These are phyloP conservation scores for Debaryomycetaceae sp. DNA, from an alignment of 1,139 yeast species.

Conservation along the genomic window DNA sequence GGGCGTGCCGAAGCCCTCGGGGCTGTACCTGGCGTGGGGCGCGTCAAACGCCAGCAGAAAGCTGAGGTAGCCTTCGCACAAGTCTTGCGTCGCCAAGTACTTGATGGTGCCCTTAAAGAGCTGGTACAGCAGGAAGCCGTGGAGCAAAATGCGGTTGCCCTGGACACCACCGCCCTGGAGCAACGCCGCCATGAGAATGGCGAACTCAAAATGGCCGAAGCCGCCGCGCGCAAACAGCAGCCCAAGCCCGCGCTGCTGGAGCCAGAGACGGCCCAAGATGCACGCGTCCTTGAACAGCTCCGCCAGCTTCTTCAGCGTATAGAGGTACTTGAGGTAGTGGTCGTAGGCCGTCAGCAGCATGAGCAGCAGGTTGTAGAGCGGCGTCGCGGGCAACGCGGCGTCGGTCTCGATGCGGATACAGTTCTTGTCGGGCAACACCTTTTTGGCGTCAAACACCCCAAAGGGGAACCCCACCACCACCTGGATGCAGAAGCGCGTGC, in stretches of 20 bases:
- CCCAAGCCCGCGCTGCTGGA: constrained; percentile 76
- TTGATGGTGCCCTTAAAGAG: constrained; percentile 82
- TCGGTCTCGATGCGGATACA: constrained; percentile 64
- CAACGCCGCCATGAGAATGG: constrained; percentile 73
- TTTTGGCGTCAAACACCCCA: constrained; percentile 67
- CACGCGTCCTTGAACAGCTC: constrained; percentile 90
- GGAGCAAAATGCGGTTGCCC: constrained; percentile 71
- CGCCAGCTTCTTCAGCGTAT: constrained; percentile 69
- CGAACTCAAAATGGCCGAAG: constrained; percentile 90
- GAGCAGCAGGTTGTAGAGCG: constrained; percentile 78
- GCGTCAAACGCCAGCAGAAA: constrained; percentile 55
- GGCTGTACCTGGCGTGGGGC: constrained; percentile 43
- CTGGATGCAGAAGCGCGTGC: constrained; percentile 69
- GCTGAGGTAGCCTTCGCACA: constrained; percentile 61
- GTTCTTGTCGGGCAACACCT: constrained; percentile 72
- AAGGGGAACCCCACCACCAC: constrained; percentile 70
- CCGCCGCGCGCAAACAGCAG: constrained; percentile 68
- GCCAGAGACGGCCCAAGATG: constrained; percentile 83
- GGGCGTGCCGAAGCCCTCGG: constrained; percentile 60
- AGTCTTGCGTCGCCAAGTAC: constrained; percentile 74
- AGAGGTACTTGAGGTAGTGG: constrained; percentile 68
- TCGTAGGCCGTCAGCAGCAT: constrained; percentile 65
- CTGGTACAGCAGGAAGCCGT: constrained; percentile 91
- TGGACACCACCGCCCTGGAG: constrained; percentile 79
- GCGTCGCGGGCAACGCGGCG: constrained; percentile 66